A percentile compares a stretch with the other conserved stretches of the same genome.
Evolutionary conservation across 176 grass and related monocot genomes (phyloP).

Genomic region (Tillandsia leiboldiana): DNA sequence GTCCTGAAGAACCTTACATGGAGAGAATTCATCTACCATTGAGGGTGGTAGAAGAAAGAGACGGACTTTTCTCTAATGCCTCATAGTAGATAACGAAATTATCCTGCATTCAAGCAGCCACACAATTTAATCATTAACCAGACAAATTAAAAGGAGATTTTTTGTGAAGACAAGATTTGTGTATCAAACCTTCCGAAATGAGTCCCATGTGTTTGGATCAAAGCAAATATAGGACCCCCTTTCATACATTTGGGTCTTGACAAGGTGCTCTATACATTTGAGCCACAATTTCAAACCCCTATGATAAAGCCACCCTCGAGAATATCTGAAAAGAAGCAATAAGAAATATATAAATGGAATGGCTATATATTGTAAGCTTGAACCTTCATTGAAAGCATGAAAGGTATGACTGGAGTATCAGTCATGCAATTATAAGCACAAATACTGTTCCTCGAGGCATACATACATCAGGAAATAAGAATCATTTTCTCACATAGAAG

Average conservation of each 20-base stretch:
- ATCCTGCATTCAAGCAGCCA: conserved; percentile 42
- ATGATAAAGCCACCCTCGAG: conserved; percentile 94
- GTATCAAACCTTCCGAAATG: conserved; percentile 67
- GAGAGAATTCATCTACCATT: conserved; percentile 44
- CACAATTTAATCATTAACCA: conserved; percentile 10
- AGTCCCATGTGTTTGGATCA: conserved; percentile 74
- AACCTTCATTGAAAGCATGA: conserved; percentile 1
- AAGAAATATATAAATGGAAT: conserved; percentile 1
- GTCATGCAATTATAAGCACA: too few species aligned
- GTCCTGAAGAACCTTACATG: conserved; percentile 26
- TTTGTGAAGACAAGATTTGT: conserved; percentile 5
- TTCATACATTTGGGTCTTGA: conserved; percentile 64
- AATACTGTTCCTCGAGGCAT: too few species aligned
- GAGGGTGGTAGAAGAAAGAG: conserved; percentile 35
- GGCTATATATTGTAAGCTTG: conserved; percentile 15
- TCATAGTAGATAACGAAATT: conserved; percentile 84
- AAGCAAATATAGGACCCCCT: conserved; percentile 78
- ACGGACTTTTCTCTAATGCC: conserved; percentile 61
- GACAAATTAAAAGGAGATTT: conserved; percentile 8
- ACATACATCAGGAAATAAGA: too few species aligned
- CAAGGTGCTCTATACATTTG: conserved; percentile 49
- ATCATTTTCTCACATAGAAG: too few species aligned
- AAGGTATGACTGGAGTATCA: neutral
- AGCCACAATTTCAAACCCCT: conserved; percentile 67
- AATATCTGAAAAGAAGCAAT: conserved; percentile 30